Base-by-base conservation (phyloP, 257 asterid species). In the Solanum peruvianum region DNA sequence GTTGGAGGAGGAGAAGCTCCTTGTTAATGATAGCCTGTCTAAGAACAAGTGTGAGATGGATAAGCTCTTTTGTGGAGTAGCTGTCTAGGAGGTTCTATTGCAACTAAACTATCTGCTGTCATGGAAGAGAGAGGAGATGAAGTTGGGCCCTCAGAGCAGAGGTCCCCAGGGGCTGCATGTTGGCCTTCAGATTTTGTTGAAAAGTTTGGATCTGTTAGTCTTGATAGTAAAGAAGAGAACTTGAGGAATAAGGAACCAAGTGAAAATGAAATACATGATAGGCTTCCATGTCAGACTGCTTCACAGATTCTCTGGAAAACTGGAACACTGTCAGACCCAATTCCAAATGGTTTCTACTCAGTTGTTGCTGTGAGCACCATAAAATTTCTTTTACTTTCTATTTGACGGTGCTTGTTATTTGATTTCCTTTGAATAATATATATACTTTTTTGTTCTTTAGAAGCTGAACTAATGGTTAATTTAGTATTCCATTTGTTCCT, bases 331-430 rank as follows among this genome's bases (percentile, higher is more conserved):
- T 94, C 95, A 47, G 98, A 93, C 83, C 96, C 95, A 56, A 94
- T 97, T 90, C 98, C 99, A 86, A 95, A 96, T 91, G 99, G 99
- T 85, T 97, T 97, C 94, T 97, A 95, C 93, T 95, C 97, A 84
- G 92, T 96, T 88, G 93, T 93, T 89, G 98, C 99, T 12, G 99
- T 97, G 91, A 97, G 99, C 88, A 87, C 90, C 77, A 72, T 85
- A 60, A 75, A 88, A 64, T 83, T 87, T 87, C 81, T 87, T 16
- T 87, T 77, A 41, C 35, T 88, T 86, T 83, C 67, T 42, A 33
- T 31, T 73, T 88, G 16, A 76, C 75, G 18, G 84, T 86, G 89
- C 84, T 52, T 69, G 85, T 45, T 72, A 86, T 49, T 81, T 49
- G 45, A 9, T 49, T 80, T 49, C n/a, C 29, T 29, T 81, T 49